A percentile compares a stretch with the other conserved stretches of the same genome.
Evolutionary conservation across 768 basidiomycete species (phyloP).

Genomic region (Suillus subaureus): DNA sequence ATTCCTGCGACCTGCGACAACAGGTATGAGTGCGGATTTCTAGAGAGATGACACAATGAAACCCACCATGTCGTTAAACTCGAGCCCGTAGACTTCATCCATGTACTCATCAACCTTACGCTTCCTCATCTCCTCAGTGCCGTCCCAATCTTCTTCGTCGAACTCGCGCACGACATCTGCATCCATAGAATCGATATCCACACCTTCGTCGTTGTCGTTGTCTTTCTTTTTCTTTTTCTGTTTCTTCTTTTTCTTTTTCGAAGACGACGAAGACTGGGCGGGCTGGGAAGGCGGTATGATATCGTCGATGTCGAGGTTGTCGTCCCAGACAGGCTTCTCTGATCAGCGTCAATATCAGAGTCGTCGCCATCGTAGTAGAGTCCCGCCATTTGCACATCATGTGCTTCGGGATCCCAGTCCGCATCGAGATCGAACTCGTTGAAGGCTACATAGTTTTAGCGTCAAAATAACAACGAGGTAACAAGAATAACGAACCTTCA

Average conservation of each 20-base stretch:
- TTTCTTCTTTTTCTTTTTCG: slow-evolving; percentile 53
- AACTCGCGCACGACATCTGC: slow-evolving; percentile 60
- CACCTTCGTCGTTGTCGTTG: slow-evolving; percentile 45
- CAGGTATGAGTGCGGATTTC: background rate
- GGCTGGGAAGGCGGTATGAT: slow-evolving; percentile 45
- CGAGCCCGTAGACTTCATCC: slow-evolving; percentile 87
- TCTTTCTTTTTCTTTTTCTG: slow-evolving; percentile 33
- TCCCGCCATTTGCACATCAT: slow-evolving; percentile 80
- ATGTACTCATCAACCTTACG: slow-evolving; percentile 83
- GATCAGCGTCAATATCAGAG: slow-evolving; percentile 39
- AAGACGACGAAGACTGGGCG: slow-evolving; percentile 33
- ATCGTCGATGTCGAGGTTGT: slow-evolving; percentile 84
- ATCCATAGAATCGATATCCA: slow-evolving; percentile 49
- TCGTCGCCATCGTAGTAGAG: slow-evolving; percentile 62
- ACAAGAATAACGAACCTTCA: slow-evolving; percentile 22
- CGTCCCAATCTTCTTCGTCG: slow-evolving; percentile 73
- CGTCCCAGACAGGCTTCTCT: slow-evolving; percentile 89
- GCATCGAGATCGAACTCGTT: slow-evolving; percentile 82
- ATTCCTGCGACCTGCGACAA: slow-evolving; percentile 54
- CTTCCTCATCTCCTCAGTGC: slow-evolving; percentile 91
- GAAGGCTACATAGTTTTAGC: slow-evolving; percentile 45
- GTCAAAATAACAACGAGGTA: background rate
- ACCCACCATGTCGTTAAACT: slow-evolving; percentile 94
- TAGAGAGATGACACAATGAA: background rate
- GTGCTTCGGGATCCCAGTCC: slow-evolving; percentile 88